Base-by-base conservation (phyloP, 768 basidiomycete genomes). In the Hortiboletus campestris region DNA sequence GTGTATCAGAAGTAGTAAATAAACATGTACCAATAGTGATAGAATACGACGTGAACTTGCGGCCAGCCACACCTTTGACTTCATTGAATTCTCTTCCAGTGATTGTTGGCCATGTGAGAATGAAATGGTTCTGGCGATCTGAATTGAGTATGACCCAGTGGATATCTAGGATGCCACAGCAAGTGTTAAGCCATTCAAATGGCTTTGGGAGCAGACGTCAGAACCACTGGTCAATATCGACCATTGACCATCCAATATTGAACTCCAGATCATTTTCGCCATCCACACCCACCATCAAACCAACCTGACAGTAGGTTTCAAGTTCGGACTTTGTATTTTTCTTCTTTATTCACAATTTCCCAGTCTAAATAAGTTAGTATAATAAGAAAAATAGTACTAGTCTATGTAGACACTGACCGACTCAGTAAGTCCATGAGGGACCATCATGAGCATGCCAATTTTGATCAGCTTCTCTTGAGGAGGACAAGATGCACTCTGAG, bases 151-250 rank as follows among this genome's bases (percentile, higher is more conserved):
- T 2, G 31, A 31, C 31, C 31, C 31, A 31, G 9, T 31, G 31
- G 10, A 46, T 13, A 12, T 41, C 28, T 6, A n/a, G 50, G 14
- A 11, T 17, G 2, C 56, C 47, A 41, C 14, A 13, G 28, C 20
- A 12, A 32, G 51, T 32, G 11, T 53, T 51, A 20, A 57, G 51
- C 56, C 56, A 57, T n/a, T 49, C 20, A 20, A 57, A 57, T 14
- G 47, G 43, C 36, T 53, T 57, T 28, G 42, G 46, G 6, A 57
- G 41, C 3, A 57, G 29, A 14, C 28, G 36, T 1, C 22, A 20
- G 5, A 57, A 19, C 56, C 51, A 57, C 29, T 9, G 5, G 22
- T 57, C 41, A 39, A 57, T 53, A 5, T 31, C 42, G 3, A 19
- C 31, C 51, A 57, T 53, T 0, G 7, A 14, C 56, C 56, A 57